Conservation (phyloP, 345 rosid genomes). For the Sisymbrium altissimum region DNA sequence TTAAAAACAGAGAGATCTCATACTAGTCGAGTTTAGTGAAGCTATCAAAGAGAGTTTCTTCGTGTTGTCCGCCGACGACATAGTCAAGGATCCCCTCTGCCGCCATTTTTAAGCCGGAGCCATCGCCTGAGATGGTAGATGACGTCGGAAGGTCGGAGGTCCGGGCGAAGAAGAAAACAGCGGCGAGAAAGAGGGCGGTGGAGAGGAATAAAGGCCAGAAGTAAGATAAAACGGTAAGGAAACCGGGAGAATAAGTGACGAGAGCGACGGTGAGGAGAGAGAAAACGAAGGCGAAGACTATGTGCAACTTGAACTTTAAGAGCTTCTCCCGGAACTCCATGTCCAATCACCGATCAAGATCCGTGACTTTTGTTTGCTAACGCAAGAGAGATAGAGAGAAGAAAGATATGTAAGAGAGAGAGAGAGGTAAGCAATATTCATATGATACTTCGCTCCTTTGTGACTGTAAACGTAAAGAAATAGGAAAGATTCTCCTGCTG, state of each 20-base stretch:
- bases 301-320: constrained; percentile 53
- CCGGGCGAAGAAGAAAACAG: constrained; percentile 62
- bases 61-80: constrained; percentile 70
- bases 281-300: constrained; percentile 37
- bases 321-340: constrained; percentile 72
- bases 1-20: constrained; percentile 3
- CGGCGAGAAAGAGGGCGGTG: constrained; percentile 76
- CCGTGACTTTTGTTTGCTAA: constrained; percentile 7
- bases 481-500: constrained; percentile 34
- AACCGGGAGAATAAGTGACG: constrained; percentile 61
- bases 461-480: constrained; percentile 16
- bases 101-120: constrained; percentile 42
- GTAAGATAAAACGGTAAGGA: constrained; percentile 66
- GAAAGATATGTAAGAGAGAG: not conserved
- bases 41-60: constrained; percentile 24
- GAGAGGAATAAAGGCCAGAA: constrained; percentile 93
- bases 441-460: constrained; percentile 8
- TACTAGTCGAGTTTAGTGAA: constrained; percentile 32
- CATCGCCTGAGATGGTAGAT: constrained; percentile 34
- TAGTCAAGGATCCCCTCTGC: constrained; percentile 69
- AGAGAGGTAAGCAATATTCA: not conserved
- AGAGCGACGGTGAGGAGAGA: constrained; percentile 32
- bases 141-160: constrained; percentile 38
- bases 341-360: constrained; percentile 12
- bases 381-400: not conserved